Evolutionary conservation across 345 rosid species (phyloP).

Genomic region (Gynandropsis gynandra): DNA sequence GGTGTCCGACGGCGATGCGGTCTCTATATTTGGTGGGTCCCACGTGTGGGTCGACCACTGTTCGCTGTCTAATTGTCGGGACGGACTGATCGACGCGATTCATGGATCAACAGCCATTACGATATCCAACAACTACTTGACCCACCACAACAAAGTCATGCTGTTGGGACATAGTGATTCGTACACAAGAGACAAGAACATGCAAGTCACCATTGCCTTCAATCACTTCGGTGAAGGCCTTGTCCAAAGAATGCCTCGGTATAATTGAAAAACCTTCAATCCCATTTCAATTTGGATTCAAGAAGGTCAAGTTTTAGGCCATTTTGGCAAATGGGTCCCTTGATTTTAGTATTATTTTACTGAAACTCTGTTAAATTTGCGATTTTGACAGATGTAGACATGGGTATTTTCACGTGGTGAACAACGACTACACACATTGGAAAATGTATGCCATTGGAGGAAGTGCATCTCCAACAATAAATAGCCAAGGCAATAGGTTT

Average conservation of each 20-base stretch:
- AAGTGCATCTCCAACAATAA: slow-evolving; percentile 59
- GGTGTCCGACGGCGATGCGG: slow-evolving; percentile 51
- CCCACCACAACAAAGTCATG: slow-evolving; percentile 58
- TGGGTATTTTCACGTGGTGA: slow-evolving; percentile 66
- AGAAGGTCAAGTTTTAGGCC: background rate
- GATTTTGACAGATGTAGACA: slow-evolving; percentile 38
- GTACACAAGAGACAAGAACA: slow-evolving; percentile 44
- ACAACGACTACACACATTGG: slow-evolving; percentile 63
- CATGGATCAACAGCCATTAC: slow-evolving; percentile 62
- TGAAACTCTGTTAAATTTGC: slow-evolving; percentile 1
- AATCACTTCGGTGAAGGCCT: no score
- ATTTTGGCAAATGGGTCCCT: background rate
- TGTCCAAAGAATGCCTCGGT: slow-evolving; percentile 70
- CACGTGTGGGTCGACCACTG: slow-evolving; percentile 67
- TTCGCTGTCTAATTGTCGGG: slow-evolving; percentile 48
- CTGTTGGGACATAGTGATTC: slow-evolving; percentile 59
- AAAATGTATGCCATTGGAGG: slow-evolving; percentile 69
- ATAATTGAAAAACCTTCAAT: no score
- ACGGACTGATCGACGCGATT: slow-evolving; percentile 52
- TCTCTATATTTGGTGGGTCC: slow-evolving; percentile 54
- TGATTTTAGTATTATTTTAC: background rate
- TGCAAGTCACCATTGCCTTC: no score
- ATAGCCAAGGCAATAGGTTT: slow-evolving; percentile 63
- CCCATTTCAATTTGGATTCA: no score
- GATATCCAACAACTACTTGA: slow-evolving; percentile 48